Conservation (phyloP, 805 yeast species). For the Saccharomycopsis sp. region DNA sequence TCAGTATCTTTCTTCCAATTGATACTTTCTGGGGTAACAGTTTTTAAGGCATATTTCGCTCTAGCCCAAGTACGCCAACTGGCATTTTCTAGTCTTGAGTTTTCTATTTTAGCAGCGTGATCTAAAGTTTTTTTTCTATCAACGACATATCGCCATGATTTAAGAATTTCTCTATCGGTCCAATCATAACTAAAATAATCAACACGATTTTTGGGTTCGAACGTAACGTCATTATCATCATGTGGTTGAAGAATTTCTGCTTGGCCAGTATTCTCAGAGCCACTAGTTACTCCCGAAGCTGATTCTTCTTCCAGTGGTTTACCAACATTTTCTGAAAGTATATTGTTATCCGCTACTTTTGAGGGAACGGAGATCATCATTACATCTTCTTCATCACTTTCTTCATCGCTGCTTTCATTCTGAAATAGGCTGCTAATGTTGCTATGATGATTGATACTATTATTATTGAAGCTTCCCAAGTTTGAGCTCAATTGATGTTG, state of each 20-base stretch:
- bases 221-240: constrained; percentile 72
- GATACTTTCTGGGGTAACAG: constrained; percentile 83
- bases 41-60: constrained; percentile 48
- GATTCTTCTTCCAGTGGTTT: no score
- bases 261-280: constrained; percentile 5
- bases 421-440: no score
- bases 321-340: no score
- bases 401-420: no score
- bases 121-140: constrained; percentile 23
- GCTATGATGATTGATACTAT: neutral
- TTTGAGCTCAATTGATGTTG: no score
- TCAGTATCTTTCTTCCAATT: constrained; percentile 97
- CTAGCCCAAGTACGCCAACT: constrained; percentile 96
- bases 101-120: constrained; percentile 38
- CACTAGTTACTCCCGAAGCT: neutral
- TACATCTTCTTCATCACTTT: no score
- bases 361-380: neutral
- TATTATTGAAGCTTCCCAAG: no score
- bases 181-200: constrained; percentile 93
- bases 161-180: constrained; percentile 89
- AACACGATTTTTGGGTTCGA: constrained; percentile 82
- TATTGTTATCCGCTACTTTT: neutral
- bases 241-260: constrained; percentile 38
- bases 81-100: constrained; percentile 60
- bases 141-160: constrained; percentile 92